phyloP scores from a whole-genome alignment of 208 protist genomes.

The Trypanosoma congolense region DNA sequence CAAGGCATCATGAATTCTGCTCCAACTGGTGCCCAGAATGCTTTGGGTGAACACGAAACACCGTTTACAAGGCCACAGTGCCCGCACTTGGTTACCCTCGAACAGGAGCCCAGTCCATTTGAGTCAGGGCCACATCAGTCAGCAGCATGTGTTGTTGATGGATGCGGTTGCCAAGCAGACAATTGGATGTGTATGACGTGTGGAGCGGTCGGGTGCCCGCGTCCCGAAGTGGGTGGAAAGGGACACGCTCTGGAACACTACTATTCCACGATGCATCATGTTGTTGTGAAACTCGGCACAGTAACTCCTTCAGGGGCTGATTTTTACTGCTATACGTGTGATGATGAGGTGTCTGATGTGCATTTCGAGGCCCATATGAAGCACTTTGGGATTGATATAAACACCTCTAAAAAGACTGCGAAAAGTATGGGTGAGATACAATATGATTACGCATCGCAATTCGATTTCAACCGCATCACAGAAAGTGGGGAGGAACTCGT shows the following conservation, averaged over 20 bases:
- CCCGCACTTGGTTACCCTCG: conserved; percentile 73
- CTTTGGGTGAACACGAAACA: conserved; percentile 12
- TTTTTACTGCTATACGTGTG: conserved; percentile 94
- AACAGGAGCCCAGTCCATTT: conserved; percentile 69
- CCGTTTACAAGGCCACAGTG: conserved; percentile 50
- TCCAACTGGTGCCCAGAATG: conserved; percentile 52
- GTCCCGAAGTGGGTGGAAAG: conserved; percentile 91
- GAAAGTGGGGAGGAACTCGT: conserved; percentile 81
- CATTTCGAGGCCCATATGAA: conserved; percentile 91
- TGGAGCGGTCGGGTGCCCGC: conserved; percentile 92
- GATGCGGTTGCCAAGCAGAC: conserved; percentile 87
- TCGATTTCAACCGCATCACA: conserved; percentile 91
- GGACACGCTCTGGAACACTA: conserved; percentile 93
- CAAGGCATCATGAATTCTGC: conserved; percentile 48
- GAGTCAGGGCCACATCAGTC: conserved; percentile 31
- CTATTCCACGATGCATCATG: conserved; percentile 75
- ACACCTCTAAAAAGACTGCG: conserved; percentile 88
- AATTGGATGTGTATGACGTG: conserved; percentile 96
- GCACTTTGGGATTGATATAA: conserved; percentile 95
- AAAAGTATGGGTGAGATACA: conserved; percentile 96
- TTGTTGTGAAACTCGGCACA: conserved; percentile 96
- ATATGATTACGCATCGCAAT: conserved; percentile 94
- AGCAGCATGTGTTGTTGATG: conserved; percentile 40
- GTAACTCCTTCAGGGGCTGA: conserved; percentile 85
- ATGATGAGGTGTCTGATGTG: conserved; percentile 93